phyloP scores from a whole-genome alignment of 768 basidiomycete species.

The Russula sp. region DNA sequence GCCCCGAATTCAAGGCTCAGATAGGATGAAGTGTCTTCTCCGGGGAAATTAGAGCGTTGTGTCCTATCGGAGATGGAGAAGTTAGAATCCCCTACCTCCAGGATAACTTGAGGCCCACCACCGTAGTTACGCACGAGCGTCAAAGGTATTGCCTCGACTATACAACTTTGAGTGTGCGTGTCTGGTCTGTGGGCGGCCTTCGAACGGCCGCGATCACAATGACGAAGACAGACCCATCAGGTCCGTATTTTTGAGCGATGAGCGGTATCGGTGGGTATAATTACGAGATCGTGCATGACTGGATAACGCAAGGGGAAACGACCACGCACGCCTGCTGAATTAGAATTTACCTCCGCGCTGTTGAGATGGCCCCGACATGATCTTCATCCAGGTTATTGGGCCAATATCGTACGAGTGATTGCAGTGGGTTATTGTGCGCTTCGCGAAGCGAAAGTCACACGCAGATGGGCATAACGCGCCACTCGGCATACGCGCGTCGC shows the following conservation, averaged over 20 bases:
- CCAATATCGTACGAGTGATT: slow-evolving; percentile 3
- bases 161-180: slow-evolving; percentile 33
- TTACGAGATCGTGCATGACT: slow-evolving; percentile 9
- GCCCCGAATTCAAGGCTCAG: no score
- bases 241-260: background rate
- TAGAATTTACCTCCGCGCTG: background rate
- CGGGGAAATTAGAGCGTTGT: slow-evolving; percentile 27
- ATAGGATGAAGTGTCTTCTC: slow-evolving; percentile 13
- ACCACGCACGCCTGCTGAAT: background rate
- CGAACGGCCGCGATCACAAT: slow-evolving; percentile 4
- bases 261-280: background rate
- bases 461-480: slow-evolving; percentile 11
- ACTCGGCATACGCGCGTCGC: slow-evolving; percentile 7
- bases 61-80: slow-evolving; percentile 32
- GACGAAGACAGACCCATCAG: background rate
- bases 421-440: background rate
- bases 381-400: slow-evolving; percentile 1
- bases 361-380: slow-evolving; percentile 1
- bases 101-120: no score
- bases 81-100: slow-evolving; percentile 30
- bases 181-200: slow-evolving; percentile 27
- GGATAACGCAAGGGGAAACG: background rate
- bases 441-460: background rate
- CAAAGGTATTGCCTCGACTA: slow-evolving; percentile 23
- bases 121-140: slow-evolving; percentile 23